Base-by-base conservation (phyloP, 2,329 filamentous ascomycete genomes). In the Chaetothyriales sp. region DNA sequence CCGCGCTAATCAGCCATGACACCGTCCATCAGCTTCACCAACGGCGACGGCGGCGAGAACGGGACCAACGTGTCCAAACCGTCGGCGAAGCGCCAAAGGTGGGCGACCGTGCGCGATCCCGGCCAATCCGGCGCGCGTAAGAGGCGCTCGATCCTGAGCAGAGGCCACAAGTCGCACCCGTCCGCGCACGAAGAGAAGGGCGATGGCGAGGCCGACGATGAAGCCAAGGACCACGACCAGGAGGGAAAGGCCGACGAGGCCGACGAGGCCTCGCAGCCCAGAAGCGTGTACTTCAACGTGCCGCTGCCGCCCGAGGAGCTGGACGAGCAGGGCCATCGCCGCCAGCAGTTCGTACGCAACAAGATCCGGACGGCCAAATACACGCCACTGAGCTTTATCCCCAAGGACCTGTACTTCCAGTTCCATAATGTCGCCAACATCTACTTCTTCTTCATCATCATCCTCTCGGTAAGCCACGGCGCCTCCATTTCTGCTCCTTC, bases 361-460 rank as follows among this genome's bases (percentile, higher is more conserved):
- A 98, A 98, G 76, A 95, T 98, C 67, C 80, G 94, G 61, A 98
- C 92, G 2, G 87, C 92, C 54, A 98, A 97, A 70, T 98, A 98
- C 69, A 98, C 92, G 6, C 85, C 94, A 7, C 69, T 98, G 57
- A 94, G 86, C 54, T 98, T 98, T 69, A 69, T 98, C 25, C 92
- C 92, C 13, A 97, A 97, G 73, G 97, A 98, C 69, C 66, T 98
- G 64, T 98, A 84, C 81, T 87, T 94, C 59, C 94, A 98, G 69
- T 97, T 98, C 66, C 90, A 98, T 70, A 97, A 97, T 65, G 85
- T 98, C 63, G 92, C 92, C 65, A 98, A 98, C 68, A 84, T 97
- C 50, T 98, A 97, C 72, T 98, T 98, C 77, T 75, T 97, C 61
- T 95, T 97, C 71, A 78, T 90, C 62, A 89, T 95, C 66, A 94